These are phyloP conservation scores for Silene coronaria DNA, from an alignment of 179 eudicot genomes.

Conservation along the genomic window DNA sequence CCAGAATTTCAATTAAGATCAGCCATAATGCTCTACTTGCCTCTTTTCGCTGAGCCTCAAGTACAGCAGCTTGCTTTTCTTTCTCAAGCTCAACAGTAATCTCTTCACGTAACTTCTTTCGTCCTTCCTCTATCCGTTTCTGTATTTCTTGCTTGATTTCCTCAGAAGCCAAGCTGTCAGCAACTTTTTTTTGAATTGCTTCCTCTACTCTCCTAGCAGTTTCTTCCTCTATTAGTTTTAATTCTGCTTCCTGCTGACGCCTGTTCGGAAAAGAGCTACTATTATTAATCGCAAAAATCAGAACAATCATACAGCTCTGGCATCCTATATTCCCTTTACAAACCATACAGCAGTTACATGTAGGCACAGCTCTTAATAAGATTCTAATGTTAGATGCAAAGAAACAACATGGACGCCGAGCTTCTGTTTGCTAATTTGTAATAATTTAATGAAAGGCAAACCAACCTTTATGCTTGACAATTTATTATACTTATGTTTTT, in stretches of 20 bases:
- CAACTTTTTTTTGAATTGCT: slow-evolving; percentile 66
- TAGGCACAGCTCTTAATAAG: slow-evolving; percentile 16
- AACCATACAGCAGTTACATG: slow-evolving; percentile 24
- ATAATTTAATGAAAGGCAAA: slow-evolving; percentile 22
- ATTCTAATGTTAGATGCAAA: slow-evolving; percentile 8
- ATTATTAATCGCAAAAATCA: slow-evolving; percentile 15
- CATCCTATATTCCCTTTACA: slow-evolving; percentile 18
- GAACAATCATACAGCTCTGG: slow-evolving; percentile 3
- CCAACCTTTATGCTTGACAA: slow-evolving; percentile 29
- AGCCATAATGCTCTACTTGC: slow-evolving; percentile 30
- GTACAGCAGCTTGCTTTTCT: slow-evolving; percentile 69
- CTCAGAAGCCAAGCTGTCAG: slow-evolving; percentile 63
- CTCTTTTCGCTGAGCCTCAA: slow-evolving; percentile 79
- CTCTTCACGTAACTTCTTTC: slow-evolving; percentile 61
- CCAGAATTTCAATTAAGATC: neutral
- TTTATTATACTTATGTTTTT: slow-evolving; percentile 30
- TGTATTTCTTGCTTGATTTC: slow-evolving; percentile 61
- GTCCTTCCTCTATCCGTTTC: slow-evolving; percentile 60
- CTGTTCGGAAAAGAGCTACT: slow-evolving; percentile 29
- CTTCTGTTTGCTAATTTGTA: slow-evolving; percentile 13
- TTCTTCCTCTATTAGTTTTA: slow-evolving; percentile 77
- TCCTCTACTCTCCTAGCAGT: slow-evolving; percentile 80
- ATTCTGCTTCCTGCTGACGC: slow-evolving; percentile 74
- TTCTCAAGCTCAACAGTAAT: slow-evolving; percentile 62
- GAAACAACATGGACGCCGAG: slow-evolving; percentile 9